phyloP scores from a whole-genome alignment of 345 rosid species.

The Bruguiera sexangula region DNA sequence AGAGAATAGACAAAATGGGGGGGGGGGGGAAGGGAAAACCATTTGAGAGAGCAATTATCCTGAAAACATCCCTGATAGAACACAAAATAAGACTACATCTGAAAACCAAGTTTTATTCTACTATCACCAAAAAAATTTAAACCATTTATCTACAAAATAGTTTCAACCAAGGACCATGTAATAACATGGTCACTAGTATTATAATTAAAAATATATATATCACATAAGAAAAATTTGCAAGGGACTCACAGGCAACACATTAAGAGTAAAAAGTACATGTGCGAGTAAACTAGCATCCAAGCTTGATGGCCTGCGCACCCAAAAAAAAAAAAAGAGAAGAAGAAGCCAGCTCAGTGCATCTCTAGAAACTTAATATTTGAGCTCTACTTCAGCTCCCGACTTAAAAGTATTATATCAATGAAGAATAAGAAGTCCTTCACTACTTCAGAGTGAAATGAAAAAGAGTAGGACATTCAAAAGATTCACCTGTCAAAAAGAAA shows the following conservation, averaged over 20 bases:
- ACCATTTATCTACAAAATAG: background rate
- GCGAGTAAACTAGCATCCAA: constrained; percentile 74
- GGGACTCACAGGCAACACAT: constrained; percentile 79
- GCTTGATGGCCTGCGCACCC: constrained; percentile 71
- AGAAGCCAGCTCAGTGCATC: background rate
- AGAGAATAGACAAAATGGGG: too few relatives aligned
- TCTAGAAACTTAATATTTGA: background rate
- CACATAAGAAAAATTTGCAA: constrained; percentile 5
- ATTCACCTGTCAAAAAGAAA: constrained; percentile 75
- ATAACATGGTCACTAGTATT: too few relatives aligned
- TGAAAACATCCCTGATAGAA: too few relatives aligned
- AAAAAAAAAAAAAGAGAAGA: background rate
- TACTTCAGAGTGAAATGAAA: too few relatives aligned
- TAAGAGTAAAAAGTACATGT: constrained; percentile 64
- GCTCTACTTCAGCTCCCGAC: background rate
- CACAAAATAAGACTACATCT: too few relatives aligned
- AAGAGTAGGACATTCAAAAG: background rate
- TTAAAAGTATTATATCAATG: background rate
- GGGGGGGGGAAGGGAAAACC: too few relatives aligned
- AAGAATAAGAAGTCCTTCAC: too few relatives aligned
- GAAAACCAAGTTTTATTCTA: too few relatives aligned
- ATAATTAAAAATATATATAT: too few relatives aligned
- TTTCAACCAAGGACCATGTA: too few relatives aligned
- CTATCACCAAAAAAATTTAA: background rate
- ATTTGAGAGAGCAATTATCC: too few relatives aligned